Percentiles rank a stretch among this genome's conserved stretches.
Evolutionary conservation across 2,329 filamentous ascomycete genomes (phyloP).

Genomic region (Allantophomopsis cytisporea): DNA sequence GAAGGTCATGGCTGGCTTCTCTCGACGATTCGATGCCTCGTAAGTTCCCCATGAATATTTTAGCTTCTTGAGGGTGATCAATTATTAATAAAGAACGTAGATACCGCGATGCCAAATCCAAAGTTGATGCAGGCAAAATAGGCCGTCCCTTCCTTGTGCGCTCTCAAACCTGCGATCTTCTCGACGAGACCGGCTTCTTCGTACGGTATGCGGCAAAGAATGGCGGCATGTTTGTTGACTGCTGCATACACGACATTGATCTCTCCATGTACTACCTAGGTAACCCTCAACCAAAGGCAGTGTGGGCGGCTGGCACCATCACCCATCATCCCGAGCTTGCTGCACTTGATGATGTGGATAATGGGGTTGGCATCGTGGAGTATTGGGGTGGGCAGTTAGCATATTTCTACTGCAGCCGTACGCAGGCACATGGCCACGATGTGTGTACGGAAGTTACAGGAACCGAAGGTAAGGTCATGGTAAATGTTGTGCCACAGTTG

Average conservation of each 20-base stretch:
- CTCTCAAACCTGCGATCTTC: conserved; percentile 27
- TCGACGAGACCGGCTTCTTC: conserved; percentile 24
- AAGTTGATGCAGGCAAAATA: conserved; percentile 21
- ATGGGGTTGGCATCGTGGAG: conserved; percentile 27
- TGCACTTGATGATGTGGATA: conserved; percentile 25
- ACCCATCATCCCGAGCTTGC: conserved; percentile 22
- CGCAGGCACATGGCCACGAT: conserved; percentile 26
- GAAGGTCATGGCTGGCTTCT: conserved; percentile 30
- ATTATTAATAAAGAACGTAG: too few species aligned
- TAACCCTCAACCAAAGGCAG: conserved; percentile 20
- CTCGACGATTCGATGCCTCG: conserved; percentile 27
- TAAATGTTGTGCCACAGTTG: conserved; percentile 17
- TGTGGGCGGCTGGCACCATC: conserved; percentile 21
- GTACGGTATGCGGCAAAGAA: conserved; percentile 23
- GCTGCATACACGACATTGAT: conserved; percentile 28
- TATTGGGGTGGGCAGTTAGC: conserved; percentile 28
- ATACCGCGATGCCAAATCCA: conserved; percentile 20
- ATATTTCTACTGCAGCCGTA: conserved; percentile 28
- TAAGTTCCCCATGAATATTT: conserved; percentile 6
- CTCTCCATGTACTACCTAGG: conserved; percentile 26
- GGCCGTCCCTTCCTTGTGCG: conserved; percentile 25
- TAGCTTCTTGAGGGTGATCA: too few species aligned
- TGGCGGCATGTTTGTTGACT: conserved; percentile 30
- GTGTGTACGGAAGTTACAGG: conserved; percentile 27
- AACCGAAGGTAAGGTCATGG: conserved; percentile 21